Evolutionary conservation across 1,139 yeast genomes (phyloP), one percentile per base, ranked within the genome.

Genomic region (Sugiyamaella pinicola): DNA sequence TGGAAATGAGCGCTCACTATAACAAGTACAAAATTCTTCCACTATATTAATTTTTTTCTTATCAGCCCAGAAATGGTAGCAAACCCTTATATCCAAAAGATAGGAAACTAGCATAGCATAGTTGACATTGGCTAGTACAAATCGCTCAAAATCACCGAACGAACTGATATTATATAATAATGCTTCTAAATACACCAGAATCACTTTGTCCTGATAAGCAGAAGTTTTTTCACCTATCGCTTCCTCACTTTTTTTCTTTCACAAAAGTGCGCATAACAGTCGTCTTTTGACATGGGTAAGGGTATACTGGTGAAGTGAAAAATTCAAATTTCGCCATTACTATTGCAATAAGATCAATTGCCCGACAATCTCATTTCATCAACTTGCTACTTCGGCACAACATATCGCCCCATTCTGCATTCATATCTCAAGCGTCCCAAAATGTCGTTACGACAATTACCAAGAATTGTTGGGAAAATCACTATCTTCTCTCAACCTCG

Each of bases 31-130:
- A n/a, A n/a, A n/a, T n/a, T n/a, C n/a, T n/a, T n/a, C n/a, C n/a
- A n/a, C n/a, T n/a, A n/a, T n/a, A n/a, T n/a, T n/a, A n/a, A 19
- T 35, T 35, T 45, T 45, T 45, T 45, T 45, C 24, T 45, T 45
- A 45, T 45, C 49, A 37, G 28, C 19, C 13, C 35, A 3, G 9
- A 22, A 35, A 22, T 12, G 41, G 49, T 15, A n/a, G 2, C 10
- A 3, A 33, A 43, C 47, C 47, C 47, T 22, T 29, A 15, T 19
- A 13, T 26, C 18, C 21, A 28, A 28, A 26, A 41, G 45, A 41
- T 41, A 26, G 6, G n/a, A 9, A 18, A 26, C 34, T 21, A 7
- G 12, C n/a, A 26, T 7, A n/a, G 31, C n/a, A n/a, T n/a, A n/a
- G n/a, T n/a, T n/a, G n/a, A n/a, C n/a, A n/a, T n/a, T n/a, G n/a